phyloP scores from a whole-genome alignment of 2,329 filamentous ascomycete genomes.

The Colletotrichum limetticola region DNA sequence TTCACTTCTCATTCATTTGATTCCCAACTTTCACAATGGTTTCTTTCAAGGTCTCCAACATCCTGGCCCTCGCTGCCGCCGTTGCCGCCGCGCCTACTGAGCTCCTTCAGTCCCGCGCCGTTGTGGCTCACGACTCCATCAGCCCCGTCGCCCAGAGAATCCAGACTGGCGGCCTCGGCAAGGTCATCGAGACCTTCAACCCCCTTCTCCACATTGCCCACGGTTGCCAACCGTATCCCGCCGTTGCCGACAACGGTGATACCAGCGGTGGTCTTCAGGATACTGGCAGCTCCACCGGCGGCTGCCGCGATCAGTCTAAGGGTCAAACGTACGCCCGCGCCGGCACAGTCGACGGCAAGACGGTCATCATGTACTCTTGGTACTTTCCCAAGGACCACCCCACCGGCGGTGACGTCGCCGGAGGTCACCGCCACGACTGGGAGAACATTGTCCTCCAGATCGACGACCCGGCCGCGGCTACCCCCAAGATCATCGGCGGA shows the following conservation, averaged over 20 bases:
- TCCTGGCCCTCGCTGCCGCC: conserved; percentile 18
- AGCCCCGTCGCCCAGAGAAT: conserved; percentile 5
- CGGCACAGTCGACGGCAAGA: conserved; percentile 41
- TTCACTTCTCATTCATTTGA: conserved; percentile 1
- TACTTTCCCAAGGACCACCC: conserved; percentile 59
- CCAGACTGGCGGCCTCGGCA: conserved; percentile 29
- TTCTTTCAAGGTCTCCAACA: conserved; percentile 18
- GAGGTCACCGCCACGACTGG: conserved; percentile 54
- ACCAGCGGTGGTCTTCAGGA: conserved; percentile 48
- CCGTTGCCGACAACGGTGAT: neutral
- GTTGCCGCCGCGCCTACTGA: conserved; percentile 13
- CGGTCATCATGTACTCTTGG: conserved; percentile 54
- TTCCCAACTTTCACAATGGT: conserved; percentile 18
- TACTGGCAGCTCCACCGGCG: conserved; percentile 42
- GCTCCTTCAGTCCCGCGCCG: conserved; percentile 11
- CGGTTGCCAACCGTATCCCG: conserved; percentile 40
- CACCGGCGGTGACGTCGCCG: conserved; percentile 41
- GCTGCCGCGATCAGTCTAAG: conserved; percentile 44
- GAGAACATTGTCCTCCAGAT: conserved; percentile 48
- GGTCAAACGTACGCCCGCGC: conserved; percentile 51
- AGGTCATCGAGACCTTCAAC: conserved; percentile 34
- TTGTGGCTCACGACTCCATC: conserved; percentile 13
- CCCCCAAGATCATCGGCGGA: conserved; percentile 46
- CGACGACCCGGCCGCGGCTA: conserved; percentile 39
- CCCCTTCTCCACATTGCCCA: conserved; percentile 40